Conservation (phyloP, 352 stramenopile species). For the Blastocystis hominis region DNA sequence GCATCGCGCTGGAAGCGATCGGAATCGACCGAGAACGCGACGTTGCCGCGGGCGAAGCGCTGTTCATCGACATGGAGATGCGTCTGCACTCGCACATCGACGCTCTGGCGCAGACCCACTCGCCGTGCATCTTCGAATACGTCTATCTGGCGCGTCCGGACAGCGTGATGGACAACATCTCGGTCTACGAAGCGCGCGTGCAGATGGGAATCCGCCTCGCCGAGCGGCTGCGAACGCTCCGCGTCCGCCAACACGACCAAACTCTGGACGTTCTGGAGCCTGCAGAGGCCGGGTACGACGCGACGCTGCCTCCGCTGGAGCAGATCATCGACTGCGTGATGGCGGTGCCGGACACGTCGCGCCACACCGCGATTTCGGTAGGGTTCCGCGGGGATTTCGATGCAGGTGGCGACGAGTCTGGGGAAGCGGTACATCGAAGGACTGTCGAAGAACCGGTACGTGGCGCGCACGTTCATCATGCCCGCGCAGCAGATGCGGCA, state of each 20-base stretch:
- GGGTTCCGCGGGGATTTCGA: neutral
- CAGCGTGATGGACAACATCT: conserved; percentile 94
- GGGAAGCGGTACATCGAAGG: conserved; percentile 85
- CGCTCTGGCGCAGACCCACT: conserved; percentile 67
- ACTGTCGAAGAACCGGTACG: conserved; percentile 97
- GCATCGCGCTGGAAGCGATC: conserved; percentile 92
- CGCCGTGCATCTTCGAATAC: conserved; percentile 99
- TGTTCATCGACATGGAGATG: conserved; percentile 82
- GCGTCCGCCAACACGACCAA: conserved; percentile 75
- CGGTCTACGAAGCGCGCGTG: conserved; percentile 88
- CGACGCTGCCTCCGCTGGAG: conserved; percentile 77
- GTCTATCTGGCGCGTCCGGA: conserved; percentile 98
- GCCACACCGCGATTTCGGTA: conserved; percentile 73
- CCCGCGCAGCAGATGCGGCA: conserved; percentile 84
- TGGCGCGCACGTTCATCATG: conserved; percentile 94
- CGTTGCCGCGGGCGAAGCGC: conserved; percentile 84
- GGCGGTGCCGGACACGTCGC: conserved; percentile 92
- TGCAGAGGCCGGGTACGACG: conserved; percentile 86
- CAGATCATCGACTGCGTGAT: conserved; percentile 95
- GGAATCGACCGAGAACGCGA: conserved; percentile 87
- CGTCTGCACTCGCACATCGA: conserved; percentile 76
- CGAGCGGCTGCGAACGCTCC: conserved; percentile 79
- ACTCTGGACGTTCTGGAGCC: conserved; percentile 87
- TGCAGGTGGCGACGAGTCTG: conserved; percentile 78
- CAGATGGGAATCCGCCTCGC: conserved; percentile 96